phyloP scores from a whole-genome alignment of 202 grass and related monocot genomes.

The Setaria italica region DNA sequence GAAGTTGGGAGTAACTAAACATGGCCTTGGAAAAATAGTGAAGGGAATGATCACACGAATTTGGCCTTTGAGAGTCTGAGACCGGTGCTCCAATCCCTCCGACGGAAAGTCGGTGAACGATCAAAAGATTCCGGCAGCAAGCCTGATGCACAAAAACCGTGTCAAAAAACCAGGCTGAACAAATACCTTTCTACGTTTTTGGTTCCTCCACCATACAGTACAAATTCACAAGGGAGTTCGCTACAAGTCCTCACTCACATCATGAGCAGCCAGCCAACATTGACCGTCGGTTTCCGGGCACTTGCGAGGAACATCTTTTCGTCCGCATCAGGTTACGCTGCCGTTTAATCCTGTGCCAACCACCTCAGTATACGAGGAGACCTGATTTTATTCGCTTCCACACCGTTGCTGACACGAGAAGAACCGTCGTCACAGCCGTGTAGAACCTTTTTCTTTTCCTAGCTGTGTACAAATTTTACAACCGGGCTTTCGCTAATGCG shows the following conservation, averaged over 20 bases:
- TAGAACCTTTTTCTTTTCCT: background rate
- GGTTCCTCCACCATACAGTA: background rate
- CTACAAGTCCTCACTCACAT: background rate
- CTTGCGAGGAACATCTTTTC: background rate
- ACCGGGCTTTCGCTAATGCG: conserved; percentile 48
- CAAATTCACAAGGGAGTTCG: background rate
- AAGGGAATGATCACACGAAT: background rate
- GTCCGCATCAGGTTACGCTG: background rate
- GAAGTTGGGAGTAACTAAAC: no score
- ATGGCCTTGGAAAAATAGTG: background rate
- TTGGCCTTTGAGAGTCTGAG: no score
- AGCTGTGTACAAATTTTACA: background rate
- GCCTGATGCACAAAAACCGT: no score
- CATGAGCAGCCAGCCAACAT: conserved; percentile 26
- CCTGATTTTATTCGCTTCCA: background rate
- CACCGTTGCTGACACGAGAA: background rate
- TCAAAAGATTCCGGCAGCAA: no score
- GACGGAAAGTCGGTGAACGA: background rate
- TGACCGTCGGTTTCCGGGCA: conserved; percentile 16
- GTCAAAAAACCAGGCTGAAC: no score
- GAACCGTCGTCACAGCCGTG: background rate
- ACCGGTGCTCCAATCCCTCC: no score
- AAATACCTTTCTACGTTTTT: background rate
- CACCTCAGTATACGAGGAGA: no score
- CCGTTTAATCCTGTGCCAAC: background rate